These are phyloP conservation scores for Mariannaea elegans DNA, from an alignment of 2,329 filamentous ascomycete species.

Conservation along the genomic window DNA sequence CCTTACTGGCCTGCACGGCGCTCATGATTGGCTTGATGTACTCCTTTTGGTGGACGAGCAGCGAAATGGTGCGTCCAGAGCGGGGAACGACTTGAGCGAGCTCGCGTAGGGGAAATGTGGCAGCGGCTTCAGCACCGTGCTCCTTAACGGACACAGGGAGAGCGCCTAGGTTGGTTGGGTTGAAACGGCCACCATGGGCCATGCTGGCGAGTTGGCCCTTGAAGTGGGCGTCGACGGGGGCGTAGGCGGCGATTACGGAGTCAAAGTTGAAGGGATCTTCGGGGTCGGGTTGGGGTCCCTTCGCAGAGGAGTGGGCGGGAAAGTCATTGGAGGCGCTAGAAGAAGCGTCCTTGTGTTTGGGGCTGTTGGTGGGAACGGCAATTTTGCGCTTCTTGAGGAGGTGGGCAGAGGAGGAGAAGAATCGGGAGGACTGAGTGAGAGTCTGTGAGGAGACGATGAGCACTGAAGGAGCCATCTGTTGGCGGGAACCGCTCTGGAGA, in stretches of 20 bases:
- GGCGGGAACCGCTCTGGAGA: conserved; percentile 27
- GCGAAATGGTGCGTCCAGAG: conserved; percentile 50
- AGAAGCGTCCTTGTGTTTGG: conserved; percentile 31
- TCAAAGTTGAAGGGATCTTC: conserved; percentile 59
- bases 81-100: conserved; percentile 63
- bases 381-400: conserved; percentile 53
- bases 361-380: conserved; percentile 42
- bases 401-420: conserved; percentile 42
- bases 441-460: background rate
- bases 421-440: conserved; percentile 27
- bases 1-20: conserved; percentile 60
- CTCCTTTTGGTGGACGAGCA: conserved; percentile 52
- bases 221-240: conserved; percentile 53
- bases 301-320: conserved; percentile 17
- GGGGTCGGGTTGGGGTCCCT: conserved; percentile 44
- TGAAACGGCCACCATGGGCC: conserved; percentile 60
- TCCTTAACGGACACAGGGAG: conserved; percentile 52
- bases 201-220: conserved; percentile 52
- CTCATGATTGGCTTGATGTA: conserved; percentile 65
- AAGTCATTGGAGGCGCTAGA: conserved; percentile 30
- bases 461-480: conserved; percentile 15
- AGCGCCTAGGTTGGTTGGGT: conserved; percentile 58
- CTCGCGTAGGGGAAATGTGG: conserved; percentile 61
- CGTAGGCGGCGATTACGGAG: conserved; percentile 56
- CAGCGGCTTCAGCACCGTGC: conserved; percentile 34